Evolutionary conservation across 2,329 filamentous ascomycete species (phyloP), one percentile per base, ranked within the genome.

Genomic region (Fusarium penzigii): DNA sequence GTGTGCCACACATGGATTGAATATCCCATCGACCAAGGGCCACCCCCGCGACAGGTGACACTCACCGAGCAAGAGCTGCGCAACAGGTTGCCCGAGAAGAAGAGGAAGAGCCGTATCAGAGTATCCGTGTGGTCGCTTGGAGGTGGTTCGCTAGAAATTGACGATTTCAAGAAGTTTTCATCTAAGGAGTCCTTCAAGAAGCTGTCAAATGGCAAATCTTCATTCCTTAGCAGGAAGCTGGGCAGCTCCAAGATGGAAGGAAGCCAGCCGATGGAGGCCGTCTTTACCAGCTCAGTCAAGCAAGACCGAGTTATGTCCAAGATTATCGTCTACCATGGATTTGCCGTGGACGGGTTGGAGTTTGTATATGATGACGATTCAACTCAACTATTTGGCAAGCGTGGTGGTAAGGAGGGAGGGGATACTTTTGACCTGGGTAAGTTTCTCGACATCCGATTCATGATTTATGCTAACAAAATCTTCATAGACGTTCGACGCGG

Each of bases 291-390:
- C 65, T 82, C 86, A 13, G 73, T 82, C 43, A 80, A 83, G 39
- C 82, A 85, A 56, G 88, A 84, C 32, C 88, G 92, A 57, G 80
- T 96, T 29, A 77, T 97, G 56, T 87, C 85, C 1, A 83, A 83
- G 6, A 81, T 97, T 51, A 82, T 85, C 53, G 79, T 96, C 13
- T 95, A 92, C 66, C 87, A 91, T 63, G 91, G 89, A 2, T 76
- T 79, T 52, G 87, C 87, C 5, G 68, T 97, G 12, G 88, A 96
- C 68, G 94, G 94, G 1, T 72, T 99, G 17, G 93, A 97, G 69
- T 97, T 99, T 71, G 79, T 89, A 53, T 97, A 96, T 67, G 93
- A 97, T 65, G 92, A 97, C 69, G 81, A 83, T 14, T 88, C 89
- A 1, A 88, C 80, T 49, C 91, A 97, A 68, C 71, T 97, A 4